Evolutionary conservation across 495 filamentous ascomycete species (phyloP).

Genomic region (Lasiosphaeria hispida): DNA sequence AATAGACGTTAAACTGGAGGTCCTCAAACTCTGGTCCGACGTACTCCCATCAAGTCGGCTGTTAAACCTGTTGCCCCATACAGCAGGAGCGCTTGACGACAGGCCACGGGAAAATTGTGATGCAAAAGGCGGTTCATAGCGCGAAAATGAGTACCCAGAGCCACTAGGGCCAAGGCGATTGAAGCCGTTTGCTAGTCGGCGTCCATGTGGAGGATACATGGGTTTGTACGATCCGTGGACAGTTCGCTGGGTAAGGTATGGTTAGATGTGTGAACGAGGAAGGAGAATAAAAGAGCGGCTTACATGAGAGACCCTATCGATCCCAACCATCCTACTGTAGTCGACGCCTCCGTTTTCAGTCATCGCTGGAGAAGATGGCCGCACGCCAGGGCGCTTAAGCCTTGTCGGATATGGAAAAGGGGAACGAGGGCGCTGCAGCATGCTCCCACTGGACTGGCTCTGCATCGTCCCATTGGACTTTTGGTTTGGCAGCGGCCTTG

Average conservation of each 20-base stretch:
- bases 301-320: slow-evolving; percentile 46
- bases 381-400: slow-evolving; percentile 61
- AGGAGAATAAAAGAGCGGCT: slow-evolving; percentile 12
- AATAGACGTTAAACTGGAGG: slow-evolving; percentile 41
- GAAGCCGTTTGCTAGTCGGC: slow-evolving; percentile 30
- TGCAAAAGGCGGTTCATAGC: slow-evolving; percentile 27
- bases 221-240: slow-evolving; percentile 43
- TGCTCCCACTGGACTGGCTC: slow-evolving; percentile 33
- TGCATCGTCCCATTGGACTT: slow-evolving; percentile 54
- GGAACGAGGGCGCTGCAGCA: slow-evolving; percentile 55
- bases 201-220: slow-evolving; percentile 34
- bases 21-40: slow-evolving; percentile 26
- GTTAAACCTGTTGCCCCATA: slow-evolving; percentile 3
- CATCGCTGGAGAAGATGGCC: slow-evolving; percentile 60
- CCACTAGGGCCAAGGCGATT: slow-evolving; percentile 36
- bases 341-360: slow-evolving; percentile 49
- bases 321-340: slow-evolving; percentile 51
- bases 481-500: slow-evolving; percentile 49
- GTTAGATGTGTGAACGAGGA: neutral
- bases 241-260: slow-evolving; percentile 33
- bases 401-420: slow-evolving; percentile 65
- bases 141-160: slow-evolving; percentile 34
- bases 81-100: slow-evolving; percentile 3
- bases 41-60: slow-evolving; percentile 12
- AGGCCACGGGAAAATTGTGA: slow-evolving; percentile 19